Base-by-base conservation (phyloP, 2,329 filamentous ascomycete species). In the Botrytis aclada region DNA sequence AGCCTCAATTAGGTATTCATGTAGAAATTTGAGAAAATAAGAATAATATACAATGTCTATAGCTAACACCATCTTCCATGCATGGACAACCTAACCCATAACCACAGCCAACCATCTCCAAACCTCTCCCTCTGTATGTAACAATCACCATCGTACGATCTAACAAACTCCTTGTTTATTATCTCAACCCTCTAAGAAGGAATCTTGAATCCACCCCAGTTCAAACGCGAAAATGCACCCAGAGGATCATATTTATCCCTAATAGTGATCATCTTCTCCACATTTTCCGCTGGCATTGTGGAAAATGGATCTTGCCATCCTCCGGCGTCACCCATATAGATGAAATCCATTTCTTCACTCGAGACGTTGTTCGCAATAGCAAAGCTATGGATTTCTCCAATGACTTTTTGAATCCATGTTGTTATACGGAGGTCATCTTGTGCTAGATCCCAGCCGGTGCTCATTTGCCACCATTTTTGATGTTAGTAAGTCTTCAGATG, bases 361-460 rank as follows among this genome's bases (percentile, higher is more conserved):
- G 72, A 58, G 39, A 77, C 41, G 39, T 69, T 62, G 29, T 67
- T 63, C 2, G 51, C 74, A 37, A 79, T 74, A 72, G 83, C 83
- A 18, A 79, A 70, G 4, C 69, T 62, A 70, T 84, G 81, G 12
- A 81, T 75, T 25, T 77, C 74, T 22, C 81, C 80, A 1, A 78
- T 71, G 8, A 82, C 71, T 32, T 75, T 73, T 16, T 77, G 79
- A 0, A 79, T 74, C 81, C 82, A 84, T 25, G 77, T 75, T 3
- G 80, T 78, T 32, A 84, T 77, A 0, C 82, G 79, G 47, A 82
- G 73, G 63, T 83, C 82, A 70, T 84, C 82, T 10, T 79, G 75
- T 0, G 77, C 79, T 16, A 80, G 75, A 20, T 72, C 79, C 82
- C 83, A 84, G 0, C 79, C 80, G 0, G 82, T 84, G 29, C 80